These are phyloP conservation scores for Lathyrus tuberosus DNA, from an alignment of 306 rosid species.

Conservation along the genomic window DNA sequence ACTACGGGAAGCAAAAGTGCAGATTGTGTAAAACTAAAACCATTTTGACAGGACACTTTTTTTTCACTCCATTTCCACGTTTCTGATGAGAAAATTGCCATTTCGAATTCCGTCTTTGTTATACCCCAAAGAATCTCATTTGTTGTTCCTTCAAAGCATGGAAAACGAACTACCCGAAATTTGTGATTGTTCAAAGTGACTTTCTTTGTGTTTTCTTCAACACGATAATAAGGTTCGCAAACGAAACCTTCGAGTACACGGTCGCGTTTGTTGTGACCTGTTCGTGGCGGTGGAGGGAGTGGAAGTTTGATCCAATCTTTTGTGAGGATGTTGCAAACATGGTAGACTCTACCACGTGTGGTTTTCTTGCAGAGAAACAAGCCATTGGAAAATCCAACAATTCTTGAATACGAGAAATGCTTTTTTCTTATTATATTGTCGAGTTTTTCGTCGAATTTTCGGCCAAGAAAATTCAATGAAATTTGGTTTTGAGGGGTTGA, in stretches of 20 bases:
- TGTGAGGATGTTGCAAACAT: conserved; percentile 31
- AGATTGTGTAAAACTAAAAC: neutral
- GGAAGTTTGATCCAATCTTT: conserved; percentile 17
- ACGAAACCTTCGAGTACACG: conserved; percentile 17
- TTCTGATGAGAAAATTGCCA: conserved; percentile 12
- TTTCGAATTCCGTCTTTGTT: conserved; percentile 11
- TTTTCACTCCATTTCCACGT: conserved; percentile 28
- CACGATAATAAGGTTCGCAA: conserved; percentile 24
- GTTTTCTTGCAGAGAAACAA: conserved; percentile 32
- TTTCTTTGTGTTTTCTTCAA: neutral
- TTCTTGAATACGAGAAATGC: neutral
- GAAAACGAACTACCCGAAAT: conserved; percentile 24
- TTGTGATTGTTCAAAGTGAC: neutral
- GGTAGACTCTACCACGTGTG: conserved; percentile 5
- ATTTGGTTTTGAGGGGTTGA: conserved; percentile 13
- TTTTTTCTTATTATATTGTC: neutral
- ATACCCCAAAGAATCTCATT: conserved; percentile 12
- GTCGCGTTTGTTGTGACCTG: neutral
- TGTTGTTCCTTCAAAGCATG: neutral
- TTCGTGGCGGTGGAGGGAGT: conserved; percentile 6
- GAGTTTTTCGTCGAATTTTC: conserved; percentile 16
- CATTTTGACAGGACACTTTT: conserved; percentile 7
- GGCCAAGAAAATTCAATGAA: conserved; percentile 13
- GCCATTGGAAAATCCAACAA: conserved; percentile 28
- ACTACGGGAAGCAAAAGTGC: neutral